Evolutionary conservation across 2,329 filamentous ascomycete genomes (phyloP).

Genomic region (Ophiostoma quercus): DNA sequence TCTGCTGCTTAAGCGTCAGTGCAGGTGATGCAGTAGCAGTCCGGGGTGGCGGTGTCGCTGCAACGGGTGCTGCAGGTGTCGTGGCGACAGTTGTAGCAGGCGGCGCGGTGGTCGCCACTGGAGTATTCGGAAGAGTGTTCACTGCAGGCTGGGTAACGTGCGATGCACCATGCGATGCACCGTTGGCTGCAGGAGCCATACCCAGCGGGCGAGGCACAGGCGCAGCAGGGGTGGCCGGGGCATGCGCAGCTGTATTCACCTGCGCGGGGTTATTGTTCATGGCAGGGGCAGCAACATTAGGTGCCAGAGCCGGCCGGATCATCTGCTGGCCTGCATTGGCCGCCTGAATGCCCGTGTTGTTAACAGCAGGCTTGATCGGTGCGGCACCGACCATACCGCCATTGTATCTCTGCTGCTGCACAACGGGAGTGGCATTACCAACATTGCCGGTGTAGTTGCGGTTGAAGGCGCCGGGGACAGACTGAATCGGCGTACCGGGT

Average conservation of each 20-base stretch:
- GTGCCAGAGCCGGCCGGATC: background rate
- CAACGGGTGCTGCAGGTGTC: background rate
- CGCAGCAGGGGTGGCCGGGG: background rate
- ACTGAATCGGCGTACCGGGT: background rate
- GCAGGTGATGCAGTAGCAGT: background rate
- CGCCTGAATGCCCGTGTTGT: background rate
- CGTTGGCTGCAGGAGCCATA: background rate
- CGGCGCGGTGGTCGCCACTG: background rate
- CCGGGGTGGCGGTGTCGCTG: background rate
- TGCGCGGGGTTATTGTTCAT: background rate
- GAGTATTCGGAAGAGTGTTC: background rate
- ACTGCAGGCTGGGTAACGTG: background rate
- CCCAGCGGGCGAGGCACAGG: background rate
- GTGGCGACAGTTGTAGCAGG: background rate
- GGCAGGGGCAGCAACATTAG: background rate
- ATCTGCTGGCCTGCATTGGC: background rate
- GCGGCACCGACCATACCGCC: slow-evolving; percentile 9
- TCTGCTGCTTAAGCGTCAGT: slow-evolving; percentile 5
- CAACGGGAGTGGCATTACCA: background rate
- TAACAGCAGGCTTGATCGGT: background rate
- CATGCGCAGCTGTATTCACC: background rate
- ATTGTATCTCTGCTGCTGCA: slow-evolving; percentile 1
- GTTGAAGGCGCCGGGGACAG: background rate
- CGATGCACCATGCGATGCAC: background rate
- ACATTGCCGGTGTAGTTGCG: background rate